phyloP scores from a whole-genome alignment of 2,329 filamentous ascomycete species.

The Colletotrichum ledebouriae region DNA sequence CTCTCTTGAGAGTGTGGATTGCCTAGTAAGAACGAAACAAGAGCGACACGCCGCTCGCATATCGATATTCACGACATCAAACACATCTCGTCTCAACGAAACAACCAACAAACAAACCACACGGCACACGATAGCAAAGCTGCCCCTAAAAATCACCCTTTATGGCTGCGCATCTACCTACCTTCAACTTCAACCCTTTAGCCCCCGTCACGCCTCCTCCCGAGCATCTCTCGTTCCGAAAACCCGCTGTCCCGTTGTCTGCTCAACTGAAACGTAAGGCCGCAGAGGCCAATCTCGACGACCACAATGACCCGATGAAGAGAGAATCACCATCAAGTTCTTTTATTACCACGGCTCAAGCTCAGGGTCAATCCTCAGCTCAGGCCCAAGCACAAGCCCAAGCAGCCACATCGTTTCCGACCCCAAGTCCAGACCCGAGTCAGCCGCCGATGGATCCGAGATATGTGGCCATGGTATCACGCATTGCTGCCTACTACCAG shows the following conservation, averaged over 20 bases:
- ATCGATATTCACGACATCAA: slow-evolving; percentile 22
- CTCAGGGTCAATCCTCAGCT: slow-evolving; percentile 1
- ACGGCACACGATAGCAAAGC: slow-evolving; percentile 23
- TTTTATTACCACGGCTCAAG: slow-evolving; percentile 23
- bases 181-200: slow-evolving; percentile 50
- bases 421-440: slow-evolving; percentile 15
- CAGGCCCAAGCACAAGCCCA: too few relatives aligned
- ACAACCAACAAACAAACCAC: background rate
- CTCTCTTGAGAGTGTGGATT: background rate
- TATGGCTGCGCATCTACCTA: slow-evolving; percentile 40
- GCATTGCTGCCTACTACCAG: slow-evolving; percentile 63
- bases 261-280: slow-evolving; percentile 43
- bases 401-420: slow-evolving; percentile 18
- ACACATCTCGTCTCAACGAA: slow-evolving; percentile 15
- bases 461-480: slow-evolving; percentile 60
- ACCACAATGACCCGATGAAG: slow-evolving; percentile 35
- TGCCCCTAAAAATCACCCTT: slow-evolving; percentile 24
- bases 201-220: slow-evolving; percentile 57
- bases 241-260: slow-evolving; percentile 35
- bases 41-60: slow-evolving; percentile 15
- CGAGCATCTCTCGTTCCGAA: slow-evolving; percentile 52
- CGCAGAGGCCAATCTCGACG: slow-evolving; percentile 31
- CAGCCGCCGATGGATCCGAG: slow-evolving; percentile 53
- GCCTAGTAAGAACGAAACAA: background rate
- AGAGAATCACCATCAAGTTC: slow-evolving; percentile 18